phyloP scores from a whole-genome alignment of 2,329 filamentous ascomycete genomes.

The Aureobasidium leucospermi region DNA sequence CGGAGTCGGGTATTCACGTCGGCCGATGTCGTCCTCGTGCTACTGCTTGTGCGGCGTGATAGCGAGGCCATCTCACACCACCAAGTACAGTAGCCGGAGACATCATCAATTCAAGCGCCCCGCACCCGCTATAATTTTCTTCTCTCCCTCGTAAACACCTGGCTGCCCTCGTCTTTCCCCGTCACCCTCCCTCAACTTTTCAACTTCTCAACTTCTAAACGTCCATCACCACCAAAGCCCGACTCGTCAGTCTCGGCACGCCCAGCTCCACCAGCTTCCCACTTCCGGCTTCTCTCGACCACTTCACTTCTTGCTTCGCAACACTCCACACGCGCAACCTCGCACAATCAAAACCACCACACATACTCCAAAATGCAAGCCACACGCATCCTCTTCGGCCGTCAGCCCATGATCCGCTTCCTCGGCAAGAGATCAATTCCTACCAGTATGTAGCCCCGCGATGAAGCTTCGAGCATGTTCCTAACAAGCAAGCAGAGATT shows the following conservation, averaged over 20 bases:
- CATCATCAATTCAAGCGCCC: neutral
- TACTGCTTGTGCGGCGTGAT: slow-evolving; percentile 1
- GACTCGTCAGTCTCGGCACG: neutral
- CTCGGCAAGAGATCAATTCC: slow-evolving; percentile 42
- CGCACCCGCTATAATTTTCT: slow-evolving; percentile 1
- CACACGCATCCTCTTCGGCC: slow-evolving; percentile 39
- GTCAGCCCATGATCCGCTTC: slow-evolving; percentile 46
- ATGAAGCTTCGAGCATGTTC: neutral
- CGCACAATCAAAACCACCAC: neutral
- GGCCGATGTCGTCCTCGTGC: slow-evolving; percentile 9
- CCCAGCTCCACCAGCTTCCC: slow-evolving; percentile 7
- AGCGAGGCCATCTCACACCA: slow-evolving; percentile 9
- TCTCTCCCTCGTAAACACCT: neutral
- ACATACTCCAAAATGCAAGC: slow-evolving; percentile 33
- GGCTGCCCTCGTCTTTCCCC: neutral
- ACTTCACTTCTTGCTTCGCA: neutral
- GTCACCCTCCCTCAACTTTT: neutral
- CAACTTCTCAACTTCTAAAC: neutral
- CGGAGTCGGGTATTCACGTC: neutral
- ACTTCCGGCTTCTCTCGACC: neutral
- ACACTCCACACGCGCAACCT: neutral
- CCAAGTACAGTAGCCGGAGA: neutral
- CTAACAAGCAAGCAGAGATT: slow-evolving; percentile 45
- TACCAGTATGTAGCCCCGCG: slow-evolving; percentile 29
- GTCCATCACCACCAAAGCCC: neutral